Base-by-base conservation (phyloP, 768 basidiomycete genomes). In the Termitomyces sp. region DNA sequence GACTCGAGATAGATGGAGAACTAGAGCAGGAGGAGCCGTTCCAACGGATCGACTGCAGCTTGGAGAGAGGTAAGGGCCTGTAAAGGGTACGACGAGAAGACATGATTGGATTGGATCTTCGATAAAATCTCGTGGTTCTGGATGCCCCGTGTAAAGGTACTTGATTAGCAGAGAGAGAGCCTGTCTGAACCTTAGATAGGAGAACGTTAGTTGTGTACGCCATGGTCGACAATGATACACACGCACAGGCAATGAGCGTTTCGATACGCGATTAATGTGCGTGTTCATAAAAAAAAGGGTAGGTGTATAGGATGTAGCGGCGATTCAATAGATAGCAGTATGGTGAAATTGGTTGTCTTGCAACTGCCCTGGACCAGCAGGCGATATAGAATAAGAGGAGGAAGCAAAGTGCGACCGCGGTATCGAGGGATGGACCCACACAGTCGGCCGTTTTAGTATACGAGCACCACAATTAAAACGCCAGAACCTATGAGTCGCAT, bases 141-240 rank as follows among this genome's bases (percentile, higher is more conserved):
- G 43, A 57, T 32, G 34, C 56, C 14, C 56, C 56, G 50, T 57
- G 56, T 40, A 57, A n/a, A 16, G 49, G 56, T n/a, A 57, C 35
- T 38, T 27, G 41, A 40, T 27, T 37, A 14, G 50, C 50, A 16
- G 49, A 43, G 16, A 49, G 31, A 29, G 32, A 19, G 31, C 27
- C 25, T 27, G 45, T 50, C 40, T 56, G 41, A 8, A 23, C 16
- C 17, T 37, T 25, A 25, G 11, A 9, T 7, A 17, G 17, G 2
- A 42, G 4, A 32, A 17, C n/a, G 40, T 53, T 17, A 53, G 40
- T 53, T 9, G 31, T 53, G 11, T 8, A 31, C 11, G 5, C 14
- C 43, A 44, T 16, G 21, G 23, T 9, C 14, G 46, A 32, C 19
- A 23, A 8, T 25, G 16, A n/a, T 17, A 3, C 9, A n/a, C 14